Base-by-base conservation (phyloP, 495 filamentous ascomycete species). In the Talaromyces ruber region DNA sequence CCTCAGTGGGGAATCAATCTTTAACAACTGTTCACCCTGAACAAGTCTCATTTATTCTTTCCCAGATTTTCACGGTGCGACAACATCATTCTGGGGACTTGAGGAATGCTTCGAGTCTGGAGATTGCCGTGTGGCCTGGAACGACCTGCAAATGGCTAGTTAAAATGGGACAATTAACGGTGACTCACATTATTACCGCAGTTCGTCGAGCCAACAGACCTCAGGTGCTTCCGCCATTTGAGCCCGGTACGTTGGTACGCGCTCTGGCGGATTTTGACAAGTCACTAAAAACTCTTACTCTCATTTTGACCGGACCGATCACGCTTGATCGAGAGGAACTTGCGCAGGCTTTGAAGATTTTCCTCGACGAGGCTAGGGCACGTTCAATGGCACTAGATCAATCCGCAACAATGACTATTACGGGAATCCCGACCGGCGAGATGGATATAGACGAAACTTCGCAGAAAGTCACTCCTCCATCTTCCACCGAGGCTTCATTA, bases 71-170 rank as follows among this genome's bases (percentile, higher is more conserved):
- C 65, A 59, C 71, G 6, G 66, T 6, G 51, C 64, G 39, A 22
- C 25, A 25, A 24, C 32, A 45, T 12, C 22, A 32, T 22, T 43
- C 18, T 21, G 32, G 22, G 29, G 26, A 39, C 16, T 11, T 60
- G 22, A 30, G 28, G 22, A 53, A n/a, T 11, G 43, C 12, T 32
- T 29, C 58, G 11, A 53, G 24, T 4, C 21, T 72, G 4, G 45
- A 50, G 67, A 64, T 77, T 76, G 76, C 63, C 61, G 76, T 74
- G 51, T 88, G 69, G 79, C 85, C 70, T 65, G 74, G 66, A 69
- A 77, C 66, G 72, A 83, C 72, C 63, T 86, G 64, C 62, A 76
- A 80, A 18, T 90, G 88, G 76, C 78, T 92, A 1, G 76, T 86
- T 18, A 72, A 81, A 32, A 73, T 81, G 7, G 86, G 87, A n/a